phyloP scores from a whole-genome alignment of 2,329 filamentous ascomycete genomes.

The Geosmithia flava region DNA sequence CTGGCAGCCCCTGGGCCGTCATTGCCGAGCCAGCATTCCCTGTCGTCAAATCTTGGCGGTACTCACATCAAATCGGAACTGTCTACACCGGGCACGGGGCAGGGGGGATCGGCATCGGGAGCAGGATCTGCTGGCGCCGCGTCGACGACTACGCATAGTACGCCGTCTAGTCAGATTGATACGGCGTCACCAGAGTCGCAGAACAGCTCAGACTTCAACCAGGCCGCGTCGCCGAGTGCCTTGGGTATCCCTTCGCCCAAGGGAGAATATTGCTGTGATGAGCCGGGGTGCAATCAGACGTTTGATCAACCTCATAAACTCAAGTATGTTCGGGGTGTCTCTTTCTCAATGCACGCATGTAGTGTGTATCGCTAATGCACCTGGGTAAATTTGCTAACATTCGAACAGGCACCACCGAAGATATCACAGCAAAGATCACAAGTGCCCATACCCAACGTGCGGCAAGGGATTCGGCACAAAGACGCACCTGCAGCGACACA shows the following conservation, averaged over 20 bases:
- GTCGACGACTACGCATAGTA: slow-evolving; percentile 14
- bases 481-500: slow-evolving; percentile 48
- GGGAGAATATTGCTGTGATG: slow-evolving; percentile 18
- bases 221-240: slow-evolving; percentile 21
- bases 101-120: no score
- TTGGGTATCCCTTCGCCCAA: slow-evolving; percentile 13
- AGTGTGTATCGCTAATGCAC: no score
- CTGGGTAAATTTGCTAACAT: slow-evolving; percentile 10
- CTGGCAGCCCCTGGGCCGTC: background rate
- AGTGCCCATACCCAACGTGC: slow-evolving; percentile 39
- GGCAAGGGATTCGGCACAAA: slow-evolving; percentile 48
- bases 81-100: background rate
- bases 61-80: background rate
- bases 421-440: slow-evolving; percentile 48
- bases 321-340: slow-evolving; percentile 35
- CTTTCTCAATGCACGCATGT: no score
- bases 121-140: background rate
- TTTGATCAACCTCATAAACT: slow-evolving; percentile 50
- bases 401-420: slow-evolving; percentile 40
- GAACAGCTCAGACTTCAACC: slow-evolving; percentile 20
- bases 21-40: background rate
- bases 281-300: slow-evolving; percentile 22
- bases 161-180: slow-evolving; percentile 32
- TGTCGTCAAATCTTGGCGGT: background rate
- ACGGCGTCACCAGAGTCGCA: slow-evolving; percentile 27